A percentile compares a stretch with the other conserved stretches of the same genome.
These are phyloP conservation scores for Phylloboletellus chloephorus DNA, from an alignment of 1,284 basidiomycete species.

Conservation along the genomic window DNA sequence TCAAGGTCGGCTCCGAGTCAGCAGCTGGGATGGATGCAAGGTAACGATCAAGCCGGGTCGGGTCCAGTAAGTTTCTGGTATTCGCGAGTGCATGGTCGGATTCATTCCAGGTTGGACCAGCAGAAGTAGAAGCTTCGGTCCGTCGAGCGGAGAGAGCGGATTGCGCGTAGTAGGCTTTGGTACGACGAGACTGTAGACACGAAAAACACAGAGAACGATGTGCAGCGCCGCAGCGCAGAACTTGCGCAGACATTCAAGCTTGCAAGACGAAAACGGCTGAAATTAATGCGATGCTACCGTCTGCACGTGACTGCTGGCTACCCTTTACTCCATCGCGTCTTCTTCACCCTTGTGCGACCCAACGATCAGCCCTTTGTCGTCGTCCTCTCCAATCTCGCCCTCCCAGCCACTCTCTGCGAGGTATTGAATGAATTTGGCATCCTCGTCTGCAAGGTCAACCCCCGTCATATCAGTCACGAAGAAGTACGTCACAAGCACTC, in stretches of 20 bases:
- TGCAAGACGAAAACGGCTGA: background rate
- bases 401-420: constrained; percentile 62
- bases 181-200: constrained; percentile 15
- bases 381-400: constrained; percentile 57
- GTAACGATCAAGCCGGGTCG: constrained; percentile 48
- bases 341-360: constrained; percentile 13
- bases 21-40: constrained; percentile 46
- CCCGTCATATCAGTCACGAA: constrained; percentile 68
- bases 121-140: constrained; percentile 6
- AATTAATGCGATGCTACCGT: background rate
- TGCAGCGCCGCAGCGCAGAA: constrained; percentile 26
- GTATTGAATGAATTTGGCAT: constrained; percentile 57
- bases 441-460: constrained; percentile 64
- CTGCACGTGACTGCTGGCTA: constrained; percentile 20
- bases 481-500: constrained; percentile 62
- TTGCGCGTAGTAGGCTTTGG: constrained; percentile 29
- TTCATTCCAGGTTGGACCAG: constrained; percentile 4
- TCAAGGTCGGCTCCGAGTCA: constrained; percentile 42
- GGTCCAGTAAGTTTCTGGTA: constrained; percentile 30
- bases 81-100: constrained; percentile 1
- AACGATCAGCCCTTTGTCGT: constrained; percentile 35
- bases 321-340: constrained; percentile 9
- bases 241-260: constrained; percentile 29
- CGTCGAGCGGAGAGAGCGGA: constrained; percentile 16
- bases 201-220: constrained; percentile 23